Conservation (phyloP, 768 basidiomycete species). For the Lactarius hatsudake region DNA sequence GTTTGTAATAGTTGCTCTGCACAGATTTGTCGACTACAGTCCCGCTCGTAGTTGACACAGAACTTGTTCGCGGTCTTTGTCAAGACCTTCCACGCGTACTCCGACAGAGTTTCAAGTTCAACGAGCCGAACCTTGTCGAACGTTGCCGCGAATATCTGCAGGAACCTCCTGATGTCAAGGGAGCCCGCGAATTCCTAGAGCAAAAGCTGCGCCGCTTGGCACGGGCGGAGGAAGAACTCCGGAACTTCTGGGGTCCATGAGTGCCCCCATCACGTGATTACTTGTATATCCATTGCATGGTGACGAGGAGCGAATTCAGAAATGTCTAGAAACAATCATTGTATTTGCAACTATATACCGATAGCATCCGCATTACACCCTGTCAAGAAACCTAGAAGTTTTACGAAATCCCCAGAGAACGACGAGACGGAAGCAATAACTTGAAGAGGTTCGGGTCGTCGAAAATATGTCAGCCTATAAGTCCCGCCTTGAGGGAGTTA, state of each 20-base stretch:
- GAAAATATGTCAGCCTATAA: slow-evolving; percentile 65
- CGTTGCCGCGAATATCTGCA: slow-evolving; percentile 11
- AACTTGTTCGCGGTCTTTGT: slow-evolving; percentile 20
- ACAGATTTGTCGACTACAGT: slow-evolving; percentile 24
- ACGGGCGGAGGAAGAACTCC: slow-evolving; percentile 8
- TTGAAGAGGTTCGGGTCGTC: slow-evolving; percentile 69
- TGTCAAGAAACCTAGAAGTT: slow-evolving; percentile 53
- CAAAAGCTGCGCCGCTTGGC: slow-evolving; percentile 7
- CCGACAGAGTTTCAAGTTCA: slow-evolving; percentile 10
- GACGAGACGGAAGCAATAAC: slow-evolving; percentile 54
- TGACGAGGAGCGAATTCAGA: too few species aligned
- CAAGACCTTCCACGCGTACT: not conserved
- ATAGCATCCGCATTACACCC: not conserved
- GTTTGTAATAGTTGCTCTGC: slow-evolving; percentile 7
- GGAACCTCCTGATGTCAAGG: slow-evolving; percentile 7
- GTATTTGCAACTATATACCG: not conserved
- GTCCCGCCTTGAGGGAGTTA: slow-evolving; percentile 46
- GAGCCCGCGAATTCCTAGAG: not conserved
- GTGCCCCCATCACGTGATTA: not conserved
- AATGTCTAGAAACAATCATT: not conserved
- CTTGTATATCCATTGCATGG: not conserved
- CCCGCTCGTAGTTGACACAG: slow-evolving; percentile 19
- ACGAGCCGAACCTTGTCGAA: slow-evolving; percentile 5
- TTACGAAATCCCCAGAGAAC: slow-evolving; percentile 55
- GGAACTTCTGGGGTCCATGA: slow-evolving; percentile 3